Base-by-base conservation (phyloP, 805 yeast species). In the Scheffersomyces ergatensis region DNA sequence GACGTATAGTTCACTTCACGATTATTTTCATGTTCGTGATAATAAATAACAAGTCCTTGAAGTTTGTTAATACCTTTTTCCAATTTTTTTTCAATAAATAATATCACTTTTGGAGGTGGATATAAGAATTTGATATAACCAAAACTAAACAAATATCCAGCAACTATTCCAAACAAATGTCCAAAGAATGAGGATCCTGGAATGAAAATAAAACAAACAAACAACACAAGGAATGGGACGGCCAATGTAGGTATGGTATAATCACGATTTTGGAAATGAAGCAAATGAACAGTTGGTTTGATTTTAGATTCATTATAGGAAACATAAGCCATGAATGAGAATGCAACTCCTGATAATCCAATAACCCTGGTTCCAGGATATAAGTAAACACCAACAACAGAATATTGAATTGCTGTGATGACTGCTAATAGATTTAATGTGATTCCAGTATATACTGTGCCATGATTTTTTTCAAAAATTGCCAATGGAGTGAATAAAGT, bases 361-460 rank as follows among this genome's bases (percentile, higher is more conserved):
- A 81, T 60, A 2, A 80, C 82, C 9, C 74, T 67, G 1, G 75
- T 64, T 3, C 68, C 53, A 9, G 85, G 84, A 44, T 68, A 80
- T 13, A 84, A 63, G 4, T 68, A 9, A 44, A 65, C 48, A 1
- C 83, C 82, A 4, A 78, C 55, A 6, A 77, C 19, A 49, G 84
- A 75, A 61, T 76, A 83, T 34, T 78, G 75, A 30, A 87, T 53
- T 3, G 85, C 96, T 2, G 92, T 74, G 3, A 78, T 60, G 1
- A 83, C 80, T 2, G 95, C 86, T 36, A 84, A 61, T 19, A 85
- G 48, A 57, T 88, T 89, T 42, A 89, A 66, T 13, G 89, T 82
- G 34, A 89, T 70, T 3, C 95, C 96, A 3, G 96, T 85, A 60
- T 87, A 79, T 2, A 89, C 84, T 0, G 97, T 88, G 5, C 97